Evolutionary conservation across 2,329 filamentous ascomycete genomes (phyloP), one percentile per base, ranked within the genome.

Genomic region (Hansfordia pulvinata): DNA sequence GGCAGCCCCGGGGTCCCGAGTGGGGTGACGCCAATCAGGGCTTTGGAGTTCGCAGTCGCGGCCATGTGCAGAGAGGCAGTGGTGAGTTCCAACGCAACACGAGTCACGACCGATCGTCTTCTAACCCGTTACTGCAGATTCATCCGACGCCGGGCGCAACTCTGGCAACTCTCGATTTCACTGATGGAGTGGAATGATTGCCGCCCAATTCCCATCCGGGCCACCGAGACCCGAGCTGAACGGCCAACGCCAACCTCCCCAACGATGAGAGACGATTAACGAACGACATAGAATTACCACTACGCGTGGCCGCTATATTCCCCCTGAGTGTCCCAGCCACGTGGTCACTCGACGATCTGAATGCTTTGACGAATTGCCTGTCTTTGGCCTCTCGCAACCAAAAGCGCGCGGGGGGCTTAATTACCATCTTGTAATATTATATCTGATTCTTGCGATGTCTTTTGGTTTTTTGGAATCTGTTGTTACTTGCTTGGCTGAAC

Each of bases 1-100:
- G 71, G 31, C 71, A 77, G 49, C 71, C 71, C n/a, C 61, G 69
- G 15, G 69, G 69, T 15, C 71, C 72, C 2, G 67, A 70, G 42
- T 76, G 71, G 70, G 69, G 72, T 18, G 44, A 54, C 52, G 23
- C 54, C 51, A 17, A 44, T 44, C 26, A 43, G 25, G 69, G 68
- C 2, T 76, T 76, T 38, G 56, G 51, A 19, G 52, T 54, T 12
- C 66, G 71, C 31, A 52, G 51, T 32, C 64, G 71, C 25, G 72
- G 72, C 13, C 72, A 77, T 43, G 62, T 64, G 47, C 64, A 69
- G 36, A 62, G 70, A 32, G 63, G 68, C 30, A 76, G 71, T 46
- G 71, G 68, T 69, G 53, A 50, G 64, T 57, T 9, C 7, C 23
- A 8, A 9, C 10, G 4, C 11, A 28, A 22, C 9, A 4, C 15